Conservation (phyloP, 768 basidiomycete species). For the Auricularia cornea region DNA sequence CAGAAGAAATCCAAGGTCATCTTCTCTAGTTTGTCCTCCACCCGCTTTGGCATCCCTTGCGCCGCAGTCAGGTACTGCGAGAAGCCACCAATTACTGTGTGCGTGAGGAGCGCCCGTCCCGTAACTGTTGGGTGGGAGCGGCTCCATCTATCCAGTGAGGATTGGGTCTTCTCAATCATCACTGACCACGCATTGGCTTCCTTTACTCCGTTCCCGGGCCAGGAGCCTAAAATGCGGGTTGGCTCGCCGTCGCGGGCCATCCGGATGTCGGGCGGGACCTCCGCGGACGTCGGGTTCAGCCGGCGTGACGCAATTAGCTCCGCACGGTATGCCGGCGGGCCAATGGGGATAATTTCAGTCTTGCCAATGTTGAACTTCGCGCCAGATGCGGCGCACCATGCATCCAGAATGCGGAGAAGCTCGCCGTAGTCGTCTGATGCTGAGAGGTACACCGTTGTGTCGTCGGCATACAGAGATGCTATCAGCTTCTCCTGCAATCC, state of each 20-base stretch:
- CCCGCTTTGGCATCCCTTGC: too few relatives aligned
- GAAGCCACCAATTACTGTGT: too few relatives aligned
- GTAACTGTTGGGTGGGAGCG: constrained; percentile 6
- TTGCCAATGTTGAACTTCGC: constrained; percentile 36
- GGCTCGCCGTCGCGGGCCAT: constrained; percentile 23
- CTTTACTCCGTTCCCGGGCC: constrained; percentile 13
- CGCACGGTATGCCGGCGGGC: constrained; percentile 14
- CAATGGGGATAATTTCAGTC: constrained; percentile 31
- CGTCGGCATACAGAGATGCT: constrained; percentile 32
- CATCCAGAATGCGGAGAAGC: constrained; percentile 20
- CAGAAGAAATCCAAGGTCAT: too few relatives aligned
- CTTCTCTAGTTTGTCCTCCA: too few relatives aligned
- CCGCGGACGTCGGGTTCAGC: neutral
- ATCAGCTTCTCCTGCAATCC: constrained; percentile 15
- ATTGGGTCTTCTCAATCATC: too few relatives aligned
- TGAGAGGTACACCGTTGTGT: constrained; percentile 30
- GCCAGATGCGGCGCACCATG: constrained; percentile 33
- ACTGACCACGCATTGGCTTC: too few relatives aligned
- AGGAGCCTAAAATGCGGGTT: constrained; percentile 25
- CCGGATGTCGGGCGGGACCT: constrained; percentile 14
- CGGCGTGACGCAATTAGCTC: neutral
- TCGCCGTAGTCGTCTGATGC: constrained; percentile 18
- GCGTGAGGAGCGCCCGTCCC: too few relatives aligned
- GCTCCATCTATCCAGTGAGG: too few relatives aligned
- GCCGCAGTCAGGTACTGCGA: too few relatives aligned